Conservation (phyloP, 1,139 yeast genomes). For the Yamadazyma atlantica region DNA sequence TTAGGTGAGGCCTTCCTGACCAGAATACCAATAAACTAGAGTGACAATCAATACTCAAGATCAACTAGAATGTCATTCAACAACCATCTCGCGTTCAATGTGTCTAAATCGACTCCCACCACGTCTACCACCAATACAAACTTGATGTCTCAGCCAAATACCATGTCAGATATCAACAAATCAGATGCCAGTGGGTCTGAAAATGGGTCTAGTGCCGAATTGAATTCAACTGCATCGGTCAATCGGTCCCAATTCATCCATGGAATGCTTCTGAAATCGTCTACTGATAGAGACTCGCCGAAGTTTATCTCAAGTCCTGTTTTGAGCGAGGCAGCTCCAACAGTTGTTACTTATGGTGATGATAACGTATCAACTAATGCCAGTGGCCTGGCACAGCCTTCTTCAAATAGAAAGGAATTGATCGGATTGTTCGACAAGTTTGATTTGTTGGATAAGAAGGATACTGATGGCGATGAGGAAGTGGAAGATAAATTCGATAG, state of each 20-base stretch:
- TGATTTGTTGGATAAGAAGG: constrained; percentile 22
- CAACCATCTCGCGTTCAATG: constrained; percentile 36
- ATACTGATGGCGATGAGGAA: constrained; percentile 6
- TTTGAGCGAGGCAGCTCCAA: constrained; percentile 24
- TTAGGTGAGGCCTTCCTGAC: too few relatives aligned
- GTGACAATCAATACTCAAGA: too few relatives aligned
- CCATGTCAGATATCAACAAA: neutral
- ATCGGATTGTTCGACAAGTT: constrained; percentile 43
- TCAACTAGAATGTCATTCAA: constrained; percentile 27
- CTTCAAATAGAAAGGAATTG: constrained; percentile 24
- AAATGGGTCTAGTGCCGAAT: neutral
- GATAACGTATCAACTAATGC: constrained; percentile 7
- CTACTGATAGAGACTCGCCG: constrained; percentile 9
- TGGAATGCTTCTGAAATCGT: constrained; percentile 17
- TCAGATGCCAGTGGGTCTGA: neutral
- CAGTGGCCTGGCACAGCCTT: constrained; percentile 1
- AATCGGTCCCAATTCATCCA: constrained; percentile 20
- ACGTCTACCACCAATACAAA: constrained; percentile 43
- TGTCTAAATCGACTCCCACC: constrained; percentile 44
- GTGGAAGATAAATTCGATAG: constrained; percentile 15
- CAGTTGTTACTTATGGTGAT: constrained; percentile 23
- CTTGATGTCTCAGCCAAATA: constrained; percentile 24
- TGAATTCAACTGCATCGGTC: constrained; percentile 3
- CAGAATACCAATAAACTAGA: too few relatives aligned
- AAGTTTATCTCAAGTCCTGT: constrained; percentile 10